These are phyloP conservation scores for Heterobasidion irregulare DNA, from an alignment of 1,284 basidiomycete genomes.

Conservation along the genomic window DNA sequence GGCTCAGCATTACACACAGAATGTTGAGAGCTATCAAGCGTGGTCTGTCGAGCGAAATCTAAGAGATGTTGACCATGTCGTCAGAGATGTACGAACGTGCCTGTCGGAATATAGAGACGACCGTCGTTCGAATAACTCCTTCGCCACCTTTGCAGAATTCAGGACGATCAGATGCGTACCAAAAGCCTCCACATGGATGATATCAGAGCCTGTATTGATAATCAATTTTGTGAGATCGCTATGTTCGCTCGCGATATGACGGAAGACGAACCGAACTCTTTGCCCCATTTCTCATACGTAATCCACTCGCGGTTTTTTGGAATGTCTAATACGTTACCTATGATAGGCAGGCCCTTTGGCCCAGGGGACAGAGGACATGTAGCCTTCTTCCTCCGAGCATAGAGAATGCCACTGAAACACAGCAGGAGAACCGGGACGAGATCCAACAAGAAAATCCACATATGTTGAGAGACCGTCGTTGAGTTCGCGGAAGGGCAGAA, in stretches of 20 bases:
- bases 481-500: too few relatives aligned
- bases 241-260: too few relatives aligned
- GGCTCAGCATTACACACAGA: not conserved
- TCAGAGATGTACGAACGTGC: not conserved
- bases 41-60: not conserved
- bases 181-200: constrained; percentile 7
- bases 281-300: constrained; percentile 10
- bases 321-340: constrained; percentile 15
- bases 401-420: not conserved
- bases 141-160: constrained; percentile 8
- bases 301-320: constrained; percentile 7
- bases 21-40: not conserved
- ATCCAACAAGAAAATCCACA: too few relatives aligned
- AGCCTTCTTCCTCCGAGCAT: not conserved
- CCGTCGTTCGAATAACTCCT: constrained; percentile 9
- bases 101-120: constrained; percentile 11
- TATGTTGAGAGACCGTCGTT: too few relatives aligned
- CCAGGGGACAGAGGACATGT: constrained; percentile 12
- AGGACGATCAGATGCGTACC: constrained; percentile 8
- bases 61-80: not conserved
- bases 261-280: constrained; percentile 9
- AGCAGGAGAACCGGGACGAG: too few relatives aligned
- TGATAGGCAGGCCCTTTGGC: constrained; percentile 11
- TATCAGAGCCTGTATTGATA: constrained; percentile 5
- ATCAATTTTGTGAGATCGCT: not conserved